Evolutionary conservation across 495 filamentous ascomycete genomes (phyloP).

Genomic region (Mytilinidion resinicola): DNA sequence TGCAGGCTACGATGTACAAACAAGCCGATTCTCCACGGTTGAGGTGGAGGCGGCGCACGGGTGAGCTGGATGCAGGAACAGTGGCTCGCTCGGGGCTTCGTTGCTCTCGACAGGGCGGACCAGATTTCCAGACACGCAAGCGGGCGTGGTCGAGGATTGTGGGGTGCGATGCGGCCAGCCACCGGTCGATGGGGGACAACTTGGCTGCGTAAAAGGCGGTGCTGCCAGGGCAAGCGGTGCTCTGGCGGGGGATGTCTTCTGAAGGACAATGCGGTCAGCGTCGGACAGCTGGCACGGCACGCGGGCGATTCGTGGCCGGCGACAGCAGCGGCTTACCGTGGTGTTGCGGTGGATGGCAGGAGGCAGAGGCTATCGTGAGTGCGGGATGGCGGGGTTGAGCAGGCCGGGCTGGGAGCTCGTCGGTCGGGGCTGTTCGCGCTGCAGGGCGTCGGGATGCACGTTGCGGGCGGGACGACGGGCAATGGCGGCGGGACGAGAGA

Average conservation of each 20-base stretch:
- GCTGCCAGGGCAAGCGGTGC: background rate
- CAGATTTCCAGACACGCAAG: background rate
- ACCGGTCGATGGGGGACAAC: background rate
- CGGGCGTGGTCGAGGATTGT: background rate
- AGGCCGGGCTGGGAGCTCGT: background rate
- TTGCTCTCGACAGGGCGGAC: background rate
- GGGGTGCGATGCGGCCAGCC: slow-evolving; percentile 1
- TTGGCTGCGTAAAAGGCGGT: background rate
- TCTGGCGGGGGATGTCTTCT: background rate
- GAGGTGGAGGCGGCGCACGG: too few relatives aligned
- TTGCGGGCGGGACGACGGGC: background rate
- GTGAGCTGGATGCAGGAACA: too few relatives aligned
- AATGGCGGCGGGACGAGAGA: background rate
- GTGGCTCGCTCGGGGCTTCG: background rate
- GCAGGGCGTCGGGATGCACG: background rate
- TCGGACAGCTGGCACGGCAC: too few relatives aligned
- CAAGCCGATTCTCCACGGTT: too few relatives aligned
- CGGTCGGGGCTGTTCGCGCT: background rate
- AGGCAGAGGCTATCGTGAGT: background rate
- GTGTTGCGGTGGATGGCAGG: too few relatives aligned
- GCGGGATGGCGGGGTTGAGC: slow-evolving; percentile 8
- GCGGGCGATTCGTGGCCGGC: too few relatives aligned
- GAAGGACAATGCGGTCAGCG: background rate
- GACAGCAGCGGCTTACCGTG: too few relatives aligned
- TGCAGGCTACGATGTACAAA: too few relatives aligned